Conservation (phyloP, 2,329 filamentous ascomycete genomes). For the Chrysosphaeria jannelii region DNA sequence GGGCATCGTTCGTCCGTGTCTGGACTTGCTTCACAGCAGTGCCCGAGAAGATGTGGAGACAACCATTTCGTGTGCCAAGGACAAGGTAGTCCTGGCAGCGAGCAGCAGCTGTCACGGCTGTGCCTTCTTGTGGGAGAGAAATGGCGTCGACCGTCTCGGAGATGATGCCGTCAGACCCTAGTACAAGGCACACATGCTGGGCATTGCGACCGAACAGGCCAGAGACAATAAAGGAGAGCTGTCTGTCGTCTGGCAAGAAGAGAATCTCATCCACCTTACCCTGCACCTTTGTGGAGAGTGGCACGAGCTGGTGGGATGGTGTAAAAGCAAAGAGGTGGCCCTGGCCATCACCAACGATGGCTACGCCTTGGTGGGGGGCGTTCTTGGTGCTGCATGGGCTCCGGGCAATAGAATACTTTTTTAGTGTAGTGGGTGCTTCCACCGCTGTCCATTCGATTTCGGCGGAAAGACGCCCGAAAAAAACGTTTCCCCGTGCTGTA, state of each 20-base stretch:
- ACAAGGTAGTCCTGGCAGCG: conserved; percentile 11
- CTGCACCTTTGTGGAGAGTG: conserved; percentile 10
- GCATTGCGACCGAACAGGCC: too few relatives aligned
- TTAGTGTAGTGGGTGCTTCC: conserved; percentile 10
- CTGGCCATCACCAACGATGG: conserved; percentile 17
- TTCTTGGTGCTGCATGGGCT: conserved; percentile 7
- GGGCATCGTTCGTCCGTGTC: conserved; percentile 12
- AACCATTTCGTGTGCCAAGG: conserved; percentile 23
- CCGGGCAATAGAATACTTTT: conserved; percentile 17
- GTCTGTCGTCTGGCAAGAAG: conserved; percentile 4
- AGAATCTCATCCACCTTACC: conserved; percentile 22
- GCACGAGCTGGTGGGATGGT: too few relatives aligned
- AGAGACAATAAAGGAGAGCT: too few relatives aligned
- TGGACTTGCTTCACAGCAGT: conserved; percentile 5
- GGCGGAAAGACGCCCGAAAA: conserved; percentile 3
- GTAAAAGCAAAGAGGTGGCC: conserved; percentile 20
- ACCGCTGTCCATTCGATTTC: conserved; percentile 15
- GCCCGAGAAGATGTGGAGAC: conserved; percentile 11
- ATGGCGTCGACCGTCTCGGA: too few relatives aligned
- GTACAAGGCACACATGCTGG: too few relatives aligned
- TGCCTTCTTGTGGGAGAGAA: too few relatives aligned
- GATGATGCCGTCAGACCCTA: too few relatives aligned
- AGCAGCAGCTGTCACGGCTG: conserved; percentile 3
- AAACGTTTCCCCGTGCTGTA: conserved; percentile 4
- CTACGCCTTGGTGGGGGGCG: too few relatives aligned